These are phyloP conservation scores for Neospermospora avenae DNA, from an alignment of 2,329 filamentous ascomycete genomes.

Conservation along the genomic window DNA sequence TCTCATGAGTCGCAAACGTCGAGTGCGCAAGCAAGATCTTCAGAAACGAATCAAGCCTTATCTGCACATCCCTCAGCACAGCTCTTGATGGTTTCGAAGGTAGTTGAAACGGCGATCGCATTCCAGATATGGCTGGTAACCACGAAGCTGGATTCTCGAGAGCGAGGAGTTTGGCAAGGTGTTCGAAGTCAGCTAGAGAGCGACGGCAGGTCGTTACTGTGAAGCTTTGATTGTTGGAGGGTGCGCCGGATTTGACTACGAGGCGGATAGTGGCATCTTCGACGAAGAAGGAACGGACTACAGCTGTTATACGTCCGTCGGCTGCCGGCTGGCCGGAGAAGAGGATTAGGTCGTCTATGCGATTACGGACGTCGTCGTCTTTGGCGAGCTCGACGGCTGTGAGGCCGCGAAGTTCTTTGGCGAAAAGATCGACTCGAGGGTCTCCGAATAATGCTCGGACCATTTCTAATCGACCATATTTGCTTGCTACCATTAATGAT, in stretches of 20 bases:
- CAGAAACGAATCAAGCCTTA: conserved; percentile 82
- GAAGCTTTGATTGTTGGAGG: conserved; percentile 75
- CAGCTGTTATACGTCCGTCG: conserved; percentile 83
- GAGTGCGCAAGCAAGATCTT: conserved; percentile 83
- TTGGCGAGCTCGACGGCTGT: conserved; percentile 96
- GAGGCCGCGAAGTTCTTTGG: conserved; percentile 81
- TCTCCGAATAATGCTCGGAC: conserved; percentile 86
- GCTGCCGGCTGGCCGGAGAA: conserved; percentile 69
- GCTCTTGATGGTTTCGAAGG: conserved; percentile 87
- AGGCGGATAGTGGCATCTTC: conserved; percentile 93
- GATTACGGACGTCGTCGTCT: conserved; percentile 94
- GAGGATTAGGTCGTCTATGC: conserved; percentile 89
- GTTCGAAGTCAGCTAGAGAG: conserved; percentile 86
- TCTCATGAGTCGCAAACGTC: conserved; percentile 92
- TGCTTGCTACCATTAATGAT: conserved; percentile 95
- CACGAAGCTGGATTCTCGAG: conserved; percentile 94
- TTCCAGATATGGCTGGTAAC: conserved; percentile 74
- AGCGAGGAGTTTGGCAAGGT: conserved; percentile 76
- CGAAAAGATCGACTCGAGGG: conserved; percentile 77
- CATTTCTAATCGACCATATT: conserved; percentile 93
- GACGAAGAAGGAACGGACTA: conserved; percentile 94
- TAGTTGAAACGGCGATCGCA: conserved; percentile 87
- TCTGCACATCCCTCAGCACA: conserved; percentile 81
- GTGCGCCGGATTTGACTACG: conserved; percentile 89
- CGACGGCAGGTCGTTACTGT: conserved; percentile 93